Evolutionary conservation across 208 protist genomes (phyloP), one percentile per base, ranked within the genome.

Genomic region (Leishmania arabica): DNA sequence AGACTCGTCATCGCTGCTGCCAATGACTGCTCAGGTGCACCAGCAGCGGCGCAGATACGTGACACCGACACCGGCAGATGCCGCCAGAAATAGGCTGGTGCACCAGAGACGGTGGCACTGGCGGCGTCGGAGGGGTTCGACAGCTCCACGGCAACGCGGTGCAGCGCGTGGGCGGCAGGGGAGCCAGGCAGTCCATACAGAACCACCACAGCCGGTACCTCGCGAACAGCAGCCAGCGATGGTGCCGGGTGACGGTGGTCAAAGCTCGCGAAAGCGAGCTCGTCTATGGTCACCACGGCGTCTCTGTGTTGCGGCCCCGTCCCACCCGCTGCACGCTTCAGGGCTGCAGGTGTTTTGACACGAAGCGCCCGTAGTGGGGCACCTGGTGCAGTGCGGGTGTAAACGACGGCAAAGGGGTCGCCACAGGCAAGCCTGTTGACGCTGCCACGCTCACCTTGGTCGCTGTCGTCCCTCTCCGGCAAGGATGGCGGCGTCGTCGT

Each of bases 141-240:
- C 53, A 68, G 79, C 77, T 87, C 83, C 56, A 86, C 58, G 27
- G 84, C 75, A 1, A 71, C 73, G 8, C 77, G 60, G 62, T 91
- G 80, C 60, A 94, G 78, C 19, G 24, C 69, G 81, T 82, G 82
- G 1, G 87, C 89, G 21, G n/a, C 73, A 37, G 80, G 40, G 13
- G 90, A 90, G 8, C 88, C 92, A 42, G 92, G 78, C 42, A 94
- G 78, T 6, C 92, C 92, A 76, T 96, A 96, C 45, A 96, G 60
- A 6, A 94, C 75, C 0, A 94, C 83, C 64, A 90, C 76, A 0
- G 76, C 56, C 0, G 49, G 31, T 37, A 83, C 87, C 13, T 66
- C 62, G 15, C n/a, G 49, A 34, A 13, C 37, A 47, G 51, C 11
- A 15, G 73, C 47, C 17, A 34, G 31, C 54, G 54, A 60, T 45